phyloP scores from a whole-genome alignment of 2,329 filamentous ascomycete genomes.

The Phialophora expanda region DNA sequence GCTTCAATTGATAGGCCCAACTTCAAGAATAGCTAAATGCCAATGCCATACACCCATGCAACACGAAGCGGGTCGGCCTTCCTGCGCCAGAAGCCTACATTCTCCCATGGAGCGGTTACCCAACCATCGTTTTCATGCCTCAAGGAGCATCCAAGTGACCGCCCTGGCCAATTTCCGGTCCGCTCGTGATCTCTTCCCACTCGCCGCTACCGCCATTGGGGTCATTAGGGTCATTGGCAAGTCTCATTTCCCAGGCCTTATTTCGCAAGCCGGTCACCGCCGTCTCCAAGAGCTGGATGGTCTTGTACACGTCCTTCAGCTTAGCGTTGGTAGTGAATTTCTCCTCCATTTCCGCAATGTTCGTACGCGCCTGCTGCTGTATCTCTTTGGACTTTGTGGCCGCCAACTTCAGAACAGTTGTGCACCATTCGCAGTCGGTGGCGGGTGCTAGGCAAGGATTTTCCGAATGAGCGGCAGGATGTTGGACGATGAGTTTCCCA shows the following conservation, averaged over 20 bases:
- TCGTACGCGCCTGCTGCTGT: conserved; percentile 22
- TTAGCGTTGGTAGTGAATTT: background rate
- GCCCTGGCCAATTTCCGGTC: background rate
- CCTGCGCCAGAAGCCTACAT: background rate
- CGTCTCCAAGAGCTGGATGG: background rate
- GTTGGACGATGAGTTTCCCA: conserved; percentile 29
- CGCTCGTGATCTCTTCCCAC: background rate
- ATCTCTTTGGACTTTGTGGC: conserved; percentile 34
- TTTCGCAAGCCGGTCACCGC: background rate
- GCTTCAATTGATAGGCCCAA: background rate
- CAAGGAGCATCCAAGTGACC: background rate
- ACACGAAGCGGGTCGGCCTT: background rate
- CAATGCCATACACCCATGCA: background rate
- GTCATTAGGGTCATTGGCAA: background rate
- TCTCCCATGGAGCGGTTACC: background rate
- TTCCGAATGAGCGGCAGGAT: conserved; percentile 12
- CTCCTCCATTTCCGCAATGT: conserved; percentile 24
- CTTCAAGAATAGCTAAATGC: background rate
- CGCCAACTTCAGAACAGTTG: conserved; percentile 27
- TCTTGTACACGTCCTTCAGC: background rate
- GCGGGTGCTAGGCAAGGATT: background rate
- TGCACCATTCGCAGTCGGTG: conserved; percentile 27
- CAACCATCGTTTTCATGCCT: background rate
- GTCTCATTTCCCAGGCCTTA: background rate
- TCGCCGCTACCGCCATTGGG: background rate